These are phyloP conservation scores for Fusarium subtropicale DNA, from an alignment of 2,329 filamentous ascomycete genomes.

Conservation along the genomic window DNA sequence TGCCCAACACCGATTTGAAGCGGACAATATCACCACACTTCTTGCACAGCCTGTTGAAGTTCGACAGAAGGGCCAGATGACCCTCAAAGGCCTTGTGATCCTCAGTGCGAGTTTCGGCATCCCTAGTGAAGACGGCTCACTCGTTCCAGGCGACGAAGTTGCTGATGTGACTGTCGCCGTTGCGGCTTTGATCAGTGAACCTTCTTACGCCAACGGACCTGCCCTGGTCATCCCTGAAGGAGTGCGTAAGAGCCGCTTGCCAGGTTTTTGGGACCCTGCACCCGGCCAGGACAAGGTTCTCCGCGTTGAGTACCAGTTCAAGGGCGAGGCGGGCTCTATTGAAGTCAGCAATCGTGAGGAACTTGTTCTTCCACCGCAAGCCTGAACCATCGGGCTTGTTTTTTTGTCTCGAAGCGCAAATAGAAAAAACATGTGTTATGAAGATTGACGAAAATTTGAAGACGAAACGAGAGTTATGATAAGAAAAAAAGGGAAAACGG, in stretches of 20 bases:
- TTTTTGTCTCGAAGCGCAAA: slow-evolving; percentile 3
- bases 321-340: slow-evolving; percentile 46
- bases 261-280: slow-evolving; percentile 65
- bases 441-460: slow-evolving; percentile 2
- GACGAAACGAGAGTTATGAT: not conserved
- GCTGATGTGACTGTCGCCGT: slow-evolving; percentile 63
- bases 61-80: slow-evolving; percentile 52
- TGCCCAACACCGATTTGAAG: slow-evolving; percentile 55
- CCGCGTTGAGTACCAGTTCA: slow-evolving; percentile 59
- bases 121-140: slow-evolving; percentile 46
- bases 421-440: slow-evolving; percentile 16
- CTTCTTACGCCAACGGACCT: slow-evolving; percentile 38
- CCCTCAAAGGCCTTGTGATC: slow-evolving; percentile 59
- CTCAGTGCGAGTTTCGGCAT: slow-evolving; percentile 62
- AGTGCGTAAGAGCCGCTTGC: slow-evolving; percentile 57
- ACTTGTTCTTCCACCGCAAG: slow-evolving; percentile 40
- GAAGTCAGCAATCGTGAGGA: slow-evolving; percentile 43
- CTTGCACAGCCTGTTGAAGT: slow-evolving; percentile 56
- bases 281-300: slow-evolving; percentile 59
- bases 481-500: not conserved
- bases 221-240: slow-evolving; percentile 55
- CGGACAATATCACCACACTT: slow-evolving; percentile 58
- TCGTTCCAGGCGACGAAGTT: slow-evolving; percentile 55
- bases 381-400: not conserved
- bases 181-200: slow-evolving; percentile 57